Evolutionary conservation across 83 land plant species (phyloP), one percentile per base, ranked within the genome.

Genomic region (Picea engelmannii): DNA sequence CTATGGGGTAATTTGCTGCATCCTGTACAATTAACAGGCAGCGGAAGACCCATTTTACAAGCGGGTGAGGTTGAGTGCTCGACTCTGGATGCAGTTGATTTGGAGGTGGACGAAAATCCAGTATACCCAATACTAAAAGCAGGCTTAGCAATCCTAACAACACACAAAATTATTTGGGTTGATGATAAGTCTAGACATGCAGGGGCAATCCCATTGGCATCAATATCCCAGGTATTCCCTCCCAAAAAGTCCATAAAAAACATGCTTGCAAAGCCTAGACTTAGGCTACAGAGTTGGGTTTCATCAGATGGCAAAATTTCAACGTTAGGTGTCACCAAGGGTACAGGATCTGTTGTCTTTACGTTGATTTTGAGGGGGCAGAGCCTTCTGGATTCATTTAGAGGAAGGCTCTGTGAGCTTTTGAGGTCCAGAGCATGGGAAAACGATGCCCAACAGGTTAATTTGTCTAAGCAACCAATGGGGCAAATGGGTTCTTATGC

Each of bases 61-160:
- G 79, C 90, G 23, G 88, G 87, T 60, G 99, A 96, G 83, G 84
- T 95, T 17, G 99, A 96, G 84, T 90, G 91, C 66, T 82, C 79
- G n/a, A 86, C 93, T 11, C 84, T 95, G 78, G 88, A 93, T 62
- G 65, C 83, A 65, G 92, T 90, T 49, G 99, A 96, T 82, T 78
- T 95, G 80, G 92, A 90, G 31, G 60, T 82, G 21, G 96, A 93
- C 2, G 85, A 86, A 13, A 70, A 78, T 44, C 58, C 82, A 13
- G 23, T 58, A 40, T 82, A 85, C 83, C 68, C 86, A 13, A 35
- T 79, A 20, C 84, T 94, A 80, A 89, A 83, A 68, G 85, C 91
- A 63, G 90, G 92, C 61, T 42, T 93, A 68, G 84, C 93, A 79
- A 83, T 81, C 79, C 93, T 96, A 83, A 95, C 99, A 62, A 92